Conservation (phyloP, 192 early-diverging fungal species). For the Lunasporangiospora selenospora region DNA sequence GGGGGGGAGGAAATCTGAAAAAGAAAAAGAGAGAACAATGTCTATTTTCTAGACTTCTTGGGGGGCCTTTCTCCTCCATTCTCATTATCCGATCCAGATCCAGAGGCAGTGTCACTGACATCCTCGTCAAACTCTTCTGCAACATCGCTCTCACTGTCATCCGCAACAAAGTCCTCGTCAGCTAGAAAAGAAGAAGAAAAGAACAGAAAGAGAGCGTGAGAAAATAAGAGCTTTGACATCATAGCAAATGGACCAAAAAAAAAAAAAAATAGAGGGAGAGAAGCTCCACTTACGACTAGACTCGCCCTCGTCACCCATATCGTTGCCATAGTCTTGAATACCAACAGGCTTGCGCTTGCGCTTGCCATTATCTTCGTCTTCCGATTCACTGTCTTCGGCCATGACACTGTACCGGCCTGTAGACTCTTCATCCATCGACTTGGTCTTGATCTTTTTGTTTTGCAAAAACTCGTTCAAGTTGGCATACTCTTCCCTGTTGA, state of each 20-base stretch:
- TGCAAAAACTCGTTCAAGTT: conserved; percentile 83
- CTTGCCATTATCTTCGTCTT: conserved; percentile 41
- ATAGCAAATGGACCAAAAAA: background rate
- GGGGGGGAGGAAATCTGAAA: conserved; percentile 41
- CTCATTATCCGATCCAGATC: conserved; percentile 4
- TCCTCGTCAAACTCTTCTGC: conserved; percentile 82
- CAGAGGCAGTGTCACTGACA: conserved; percentile 36
- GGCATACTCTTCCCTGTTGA: conserved; percentile 89
- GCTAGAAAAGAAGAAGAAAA: conserved; percentile 42
- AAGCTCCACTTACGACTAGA: conserved; percentile 56
- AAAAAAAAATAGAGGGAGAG: conserved; percentile 8
- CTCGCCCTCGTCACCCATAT: conserved; percentile 63
- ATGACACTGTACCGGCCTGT: conserved; percentile 36
- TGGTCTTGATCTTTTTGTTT: conserved; percentile 83
- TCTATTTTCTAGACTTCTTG: conserved; percentile 46
- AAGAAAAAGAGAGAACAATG: background rate
- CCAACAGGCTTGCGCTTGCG: conserved; percentile 18
- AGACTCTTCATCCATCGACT: conserved; percentile 50
- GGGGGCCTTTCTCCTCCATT: conserved; percentile 22
- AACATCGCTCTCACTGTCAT: conserved; percentile 74
- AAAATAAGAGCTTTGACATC: background rate
- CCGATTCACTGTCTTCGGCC: conserved; percentile 34
- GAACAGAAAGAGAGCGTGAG: background rate
- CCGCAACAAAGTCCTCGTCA: conserved; percentile 92
- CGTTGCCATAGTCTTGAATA: conserved; percentile 51